Conservation (phyloP, 2,329 filamentous ascomycete genomes). For the Xylogone sp. region DNA sequence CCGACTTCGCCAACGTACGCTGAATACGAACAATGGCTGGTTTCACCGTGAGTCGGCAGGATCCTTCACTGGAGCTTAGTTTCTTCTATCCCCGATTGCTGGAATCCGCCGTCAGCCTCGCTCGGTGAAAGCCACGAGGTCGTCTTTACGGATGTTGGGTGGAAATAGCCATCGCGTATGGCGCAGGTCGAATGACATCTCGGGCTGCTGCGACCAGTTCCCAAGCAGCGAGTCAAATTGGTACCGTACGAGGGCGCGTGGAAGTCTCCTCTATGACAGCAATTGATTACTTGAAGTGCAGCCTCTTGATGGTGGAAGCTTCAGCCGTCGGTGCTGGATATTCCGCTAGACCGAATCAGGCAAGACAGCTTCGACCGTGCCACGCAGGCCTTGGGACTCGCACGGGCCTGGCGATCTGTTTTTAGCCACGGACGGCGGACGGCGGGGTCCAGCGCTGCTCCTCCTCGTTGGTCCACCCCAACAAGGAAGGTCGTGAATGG, state of each 20-base stretch:
- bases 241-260: too few relatives aligned
- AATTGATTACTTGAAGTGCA: too few relatives aligned
- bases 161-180: too few relatives aligned
- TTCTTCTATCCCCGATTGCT: background rate
- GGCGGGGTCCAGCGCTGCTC: too few relatives aligned
- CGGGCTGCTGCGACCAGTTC: too few relatives aligned
- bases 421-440: background rate
- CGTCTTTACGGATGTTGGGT: too few relatives aligned
- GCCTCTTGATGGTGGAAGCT: background rate
- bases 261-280: too few relatives aligned
- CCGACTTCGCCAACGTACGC: too few relatives aligned
- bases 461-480: background rate
- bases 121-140: too few relatives aligned
- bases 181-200: too few relatives aligned
- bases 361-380: background rate
- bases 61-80: background rate
- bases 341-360: background rate
- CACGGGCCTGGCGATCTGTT: background rate
- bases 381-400: background rate
- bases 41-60: background rate
- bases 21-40: background rate
- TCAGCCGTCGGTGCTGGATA: background rate
- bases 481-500: background rate
- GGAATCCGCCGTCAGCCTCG: background rate
- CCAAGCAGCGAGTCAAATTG: too few relatives aligned